Base-by-base conservation (phyloP, 2,329 filamentous ascomycete species). In the Xylariomycetidae sp. region DNA sequence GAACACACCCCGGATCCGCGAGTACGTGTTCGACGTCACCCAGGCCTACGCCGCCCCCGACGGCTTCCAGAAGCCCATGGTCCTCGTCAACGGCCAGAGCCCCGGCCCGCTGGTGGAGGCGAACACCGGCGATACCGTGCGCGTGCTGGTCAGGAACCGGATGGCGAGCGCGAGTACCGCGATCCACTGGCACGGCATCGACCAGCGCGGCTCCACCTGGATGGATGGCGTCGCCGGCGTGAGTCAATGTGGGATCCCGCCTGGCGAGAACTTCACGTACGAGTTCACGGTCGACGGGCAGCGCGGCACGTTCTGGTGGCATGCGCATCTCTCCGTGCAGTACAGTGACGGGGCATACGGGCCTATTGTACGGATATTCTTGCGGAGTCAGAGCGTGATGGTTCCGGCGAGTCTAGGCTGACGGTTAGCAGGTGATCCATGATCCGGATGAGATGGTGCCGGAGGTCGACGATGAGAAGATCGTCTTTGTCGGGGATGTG, bases 171-270 rank as follows among this genome's bases (percentile, higher is more conserved):
- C 42, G 29, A 59, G 52, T 34, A 76, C 79, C 2, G 69, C 70
- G 29, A 63, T 85, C 10, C 81, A 85, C 48, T 85, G 79, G 60
- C 81, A 85, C 48, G 81, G 81, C 13, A 64, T 85, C 41, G 75
- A 73, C 46, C 78, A 82, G 56, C 72, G 72, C 42, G 72, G 73
- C 22, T 74, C 74, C 0, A 76, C 68, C 14, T 68, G 74, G 41
- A 81, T 83, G 75, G 81, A 85, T 46, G 81, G 81, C 3, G 70
- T 79, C 2, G 59, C 67, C 0, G 73, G 71, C 23, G 68, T 82
- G 7, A 75, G 69, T 1, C 80, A 81, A 46, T 79, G 75, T 43
- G 63, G 64, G 1, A 74, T 83, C 13, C 64, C 70, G 2, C 67
- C 77, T 0, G 76, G 74, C 0, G 53, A 57, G 7, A 68, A 58